Percentiles rank a stretch among this genome's conserved stretches.
phyloP scores from a whole-genome alignment of 257 asterid species.

The Solanum megistacrolobum region DNA sequence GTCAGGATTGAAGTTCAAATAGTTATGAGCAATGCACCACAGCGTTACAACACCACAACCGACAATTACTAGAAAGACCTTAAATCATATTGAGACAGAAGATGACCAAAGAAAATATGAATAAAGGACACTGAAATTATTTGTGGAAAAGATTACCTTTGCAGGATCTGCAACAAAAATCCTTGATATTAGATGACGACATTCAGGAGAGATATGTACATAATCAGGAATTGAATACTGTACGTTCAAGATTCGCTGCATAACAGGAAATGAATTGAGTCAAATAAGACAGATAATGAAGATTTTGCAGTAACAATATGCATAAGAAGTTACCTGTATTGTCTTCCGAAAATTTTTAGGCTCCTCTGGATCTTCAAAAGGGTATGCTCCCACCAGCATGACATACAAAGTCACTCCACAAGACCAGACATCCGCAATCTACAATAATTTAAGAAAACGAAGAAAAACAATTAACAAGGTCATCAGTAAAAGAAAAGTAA shows the following conservation, averaged over 20 bases:
- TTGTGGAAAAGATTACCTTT: slow-evolving; percentile 33
- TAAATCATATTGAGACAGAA: not conserved
- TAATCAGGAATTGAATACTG: slow-evolving; percentile 95
- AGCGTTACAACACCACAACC: not conserved
- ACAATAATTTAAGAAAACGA: not conserved
- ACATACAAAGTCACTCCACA: slow-evolving; percentile 97
- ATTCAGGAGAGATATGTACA: slow-evolving; percentile 83
- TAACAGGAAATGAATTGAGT: slow-evolving; percentile 1
- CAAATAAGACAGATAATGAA: not conserved
- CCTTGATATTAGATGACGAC: slow-evolving; percentile 82
- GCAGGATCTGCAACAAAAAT: slow-evolving; percentile 92
- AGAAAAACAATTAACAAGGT: not conserved
- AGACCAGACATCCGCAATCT: slow-evolving; percentile 99
- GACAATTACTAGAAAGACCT: not conserved
- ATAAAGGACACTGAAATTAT: not conserved
- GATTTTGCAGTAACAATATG: not conserved
- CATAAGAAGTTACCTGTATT: slow-evolving; percentile 50
- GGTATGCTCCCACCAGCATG: slow-evolving; percentile 97
- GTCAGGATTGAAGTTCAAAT: not conserved
- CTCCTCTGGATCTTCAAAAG: slow-evolving; percentile 95
- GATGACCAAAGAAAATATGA: not conserved
- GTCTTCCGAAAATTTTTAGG: slow-evolving; percentile 93
- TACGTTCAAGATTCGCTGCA: slow-evolving; percentile 84
- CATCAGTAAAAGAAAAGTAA: not conserved
- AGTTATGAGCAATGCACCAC: not conserved